Evolutionary conservation across 116 monocot genomes (phyloP).

Genomic region (Cymodocea nodosa): DNA sequence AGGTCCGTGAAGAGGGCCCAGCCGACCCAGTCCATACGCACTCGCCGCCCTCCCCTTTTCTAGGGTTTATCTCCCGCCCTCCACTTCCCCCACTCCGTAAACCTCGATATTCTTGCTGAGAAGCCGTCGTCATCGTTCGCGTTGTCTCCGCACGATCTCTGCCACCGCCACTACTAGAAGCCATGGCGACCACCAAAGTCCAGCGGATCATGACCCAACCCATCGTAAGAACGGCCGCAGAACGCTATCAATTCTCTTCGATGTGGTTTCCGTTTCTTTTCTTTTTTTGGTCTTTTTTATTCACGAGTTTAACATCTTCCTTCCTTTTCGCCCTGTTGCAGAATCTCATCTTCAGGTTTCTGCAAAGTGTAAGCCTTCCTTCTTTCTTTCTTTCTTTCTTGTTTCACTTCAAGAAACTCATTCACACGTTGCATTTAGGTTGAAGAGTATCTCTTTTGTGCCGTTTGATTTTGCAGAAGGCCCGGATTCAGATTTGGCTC

Average conservation of each 20-base stretch:
- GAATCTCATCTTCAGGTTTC: conserved; percentile 40
- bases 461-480: conserved; percentile 28
- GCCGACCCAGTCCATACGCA: no score
- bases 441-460: background rate
- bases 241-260: background rate
- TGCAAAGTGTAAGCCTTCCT: conserved; percentile 21
- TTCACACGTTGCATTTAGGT: background rate
- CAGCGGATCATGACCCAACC: conserved; percentile 36
- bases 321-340: conserved; percentile 3
- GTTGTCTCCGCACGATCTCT: background rate
- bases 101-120: background rate
- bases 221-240: conserved; percentile 8
- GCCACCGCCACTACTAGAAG: background rate
- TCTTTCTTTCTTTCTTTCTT: background rate
- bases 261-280: background rate
- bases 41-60: no score
- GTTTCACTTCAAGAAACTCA: background rate
- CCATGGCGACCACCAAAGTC: conserved; percentile 31
- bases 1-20: no score
- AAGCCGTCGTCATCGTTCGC: no score
- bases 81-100: background rate
- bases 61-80: background rate
- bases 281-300: background rate
- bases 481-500: conserved; percentile 63
- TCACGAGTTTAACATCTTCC: background rate